These are phyloP conservation scores for Isoetes engelmannii DNA, from an alignment of 83 land plant species.

Conservation along the genomic window DNA sequence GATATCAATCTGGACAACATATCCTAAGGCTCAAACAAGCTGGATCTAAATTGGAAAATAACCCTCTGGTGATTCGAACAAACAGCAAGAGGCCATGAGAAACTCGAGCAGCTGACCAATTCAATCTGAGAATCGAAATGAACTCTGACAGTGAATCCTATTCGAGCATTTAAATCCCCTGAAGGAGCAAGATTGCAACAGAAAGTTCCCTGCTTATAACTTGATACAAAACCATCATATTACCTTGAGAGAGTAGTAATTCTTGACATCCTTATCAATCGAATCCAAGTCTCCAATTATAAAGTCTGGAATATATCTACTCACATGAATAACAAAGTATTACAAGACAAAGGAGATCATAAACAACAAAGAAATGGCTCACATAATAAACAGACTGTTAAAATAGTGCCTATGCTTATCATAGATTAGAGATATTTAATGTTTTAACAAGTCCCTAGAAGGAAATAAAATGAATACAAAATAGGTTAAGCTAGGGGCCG, in stretches of 20 bases:
- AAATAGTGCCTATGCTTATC: too few relatives aligned
- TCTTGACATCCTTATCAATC: slow-evolving; percentile 61
- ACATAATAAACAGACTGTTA: too few relatives aligned
- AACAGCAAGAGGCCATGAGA: neutral
- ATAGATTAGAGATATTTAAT: too few relatives aligned
- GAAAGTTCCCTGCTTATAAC: neutral
- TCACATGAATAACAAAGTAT: too few relatives aligned
- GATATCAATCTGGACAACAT: too few relatives aligned
- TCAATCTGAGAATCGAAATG: neutral
- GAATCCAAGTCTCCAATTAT: slow-evolving; percentile 96
- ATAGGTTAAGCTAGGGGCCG: too few relatives aligned
- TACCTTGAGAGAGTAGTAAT: slow-evolving; percentile 60
- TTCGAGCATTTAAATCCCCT: neutral
- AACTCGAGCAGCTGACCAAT: neutral
- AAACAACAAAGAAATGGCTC: too few relatives aligned
- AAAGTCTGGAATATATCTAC: slow-evolving; percentile 78
- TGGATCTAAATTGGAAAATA: too few relatives aligned
- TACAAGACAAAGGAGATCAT: too few relatives aligned
- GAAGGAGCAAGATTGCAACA: neutral
- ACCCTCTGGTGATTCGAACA: neutral
- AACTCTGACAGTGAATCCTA: neutral
- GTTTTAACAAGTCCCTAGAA: too few relatives aligned
- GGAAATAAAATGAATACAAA: too few relatives aligned
- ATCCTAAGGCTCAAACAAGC: too few relatives aligned
- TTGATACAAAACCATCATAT: neutral